These are phyloP conservation scores for Rugonectria rugulosa DNA, from an alignment of 2,329 filamentous ascomycete genomes.

Conservation along the genomic window DNA sequence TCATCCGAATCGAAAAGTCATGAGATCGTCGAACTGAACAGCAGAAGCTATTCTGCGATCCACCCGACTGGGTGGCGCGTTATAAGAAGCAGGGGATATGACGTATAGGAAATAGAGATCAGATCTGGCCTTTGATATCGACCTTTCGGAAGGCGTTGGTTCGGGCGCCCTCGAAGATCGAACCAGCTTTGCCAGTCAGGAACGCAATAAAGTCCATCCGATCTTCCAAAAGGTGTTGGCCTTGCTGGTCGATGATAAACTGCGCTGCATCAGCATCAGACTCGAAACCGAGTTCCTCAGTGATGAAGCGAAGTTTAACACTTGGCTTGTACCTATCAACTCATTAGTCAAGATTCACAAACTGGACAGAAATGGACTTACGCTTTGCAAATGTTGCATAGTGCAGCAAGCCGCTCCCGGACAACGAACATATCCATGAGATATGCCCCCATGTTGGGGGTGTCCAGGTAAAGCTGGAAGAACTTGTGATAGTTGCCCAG, in stretches of 20 bases:
- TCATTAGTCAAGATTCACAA: constrained; percentile 53
- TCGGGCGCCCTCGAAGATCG: constrained; percentile 77
- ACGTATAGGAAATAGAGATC: constrained; percentile 43
- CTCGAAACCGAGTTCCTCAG: constrained; percentile 95
- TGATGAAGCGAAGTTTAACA: constrained; percentile 88
- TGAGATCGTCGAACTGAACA: constrained; percentile 29
- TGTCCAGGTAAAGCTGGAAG: constrained; percentile 93
- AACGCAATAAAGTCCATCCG: constrained; percentile 77
- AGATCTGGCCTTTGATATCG: constrained; percentile 98
- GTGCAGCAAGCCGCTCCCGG: constrained; percentile 87
- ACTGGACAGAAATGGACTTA: constrained; percentile 59
- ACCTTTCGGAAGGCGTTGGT: constrained; percentile 81
- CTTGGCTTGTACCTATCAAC: constrained; percentile 84
- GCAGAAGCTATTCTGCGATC: constrained; percentile 21
- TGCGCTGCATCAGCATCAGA: constrained; percentile 89
- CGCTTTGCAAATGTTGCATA: constrained; percentile 95
- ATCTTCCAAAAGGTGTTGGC: constrained; percentile 79
- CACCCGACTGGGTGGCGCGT: constrained; percentile 13
- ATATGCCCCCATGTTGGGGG: constrained; percentile 96
- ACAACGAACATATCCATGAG: constrained; percentile 99
- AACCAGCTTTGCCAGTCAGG: constrained; percentile 74
- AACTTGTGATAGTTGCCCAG: constrained; percentile 97
- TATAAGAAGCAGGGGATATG: constrained; percentile 2
- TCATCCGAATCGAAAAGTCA: constrained; percentile 31
- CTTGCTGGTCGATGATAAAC: constrained; percentile 85